Base-by-base conservation (phyloP, 371 early-diverging fungal species). In the Cokeromyces recurvatus region DNA sequence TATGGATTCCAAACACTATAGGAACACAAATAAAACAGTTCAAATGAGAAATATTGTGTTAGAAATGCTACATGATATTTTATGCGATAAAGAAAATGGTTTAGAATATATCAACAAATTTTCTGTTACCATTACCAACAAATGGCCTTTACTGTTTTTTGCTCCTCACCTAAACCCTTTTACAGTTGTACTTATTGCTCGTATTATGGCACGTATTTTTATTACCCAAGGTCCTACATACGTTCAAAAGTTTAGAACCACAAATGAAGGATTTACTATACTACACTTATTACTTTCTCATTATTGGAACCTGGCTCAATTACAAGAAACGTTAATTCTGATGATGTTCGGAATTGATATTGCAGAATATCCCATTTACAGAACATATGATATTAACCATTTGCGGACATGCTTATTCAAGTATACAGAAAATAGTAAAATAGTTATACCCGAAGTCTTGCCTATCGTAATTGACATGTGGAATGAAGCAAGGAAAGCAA, bases 81-180 rank as follows among this genome's bases (percentile, higher is more conserved):
- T 87, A 4, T 75, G 79, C 32, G 81, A 82, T 23, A 53, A 67
- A 17, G 55, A 65, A 10, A 46, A 36, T 9, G 57, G 43, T 2
- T 32, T 37, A 15, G 57, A 57, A 1, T 57, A 51, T 20, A 51
- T 57, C 17, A 57, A 62, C 52, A 77, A 80, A 41, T 82, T 87
- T 55, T 59, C 83, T 3, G 49, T 60, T 1, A 80, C 79, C 0
- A 78, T 87, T 24, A 84, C 87, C 21, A 82, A 77, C 61, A 77
- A 82, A 51, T 89, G 90, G 90, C 68, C 86, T 2, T 48, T 86
- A 15, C 65, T 86, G 3, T 86, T 86, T 38, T 74, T 85, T 60
- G 71, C 74, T 9, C 70, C 70, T 3, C 51, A 73, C 8, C 42
- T 76, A 4, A 78, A 89, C 36, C 69, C 78, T 0, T 76, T 64